These are phyloP conservation scores for Pyrus betulifolia DNA, from an alignment of 306 rosid genomes.

Conservation along the genomic window DNA sequence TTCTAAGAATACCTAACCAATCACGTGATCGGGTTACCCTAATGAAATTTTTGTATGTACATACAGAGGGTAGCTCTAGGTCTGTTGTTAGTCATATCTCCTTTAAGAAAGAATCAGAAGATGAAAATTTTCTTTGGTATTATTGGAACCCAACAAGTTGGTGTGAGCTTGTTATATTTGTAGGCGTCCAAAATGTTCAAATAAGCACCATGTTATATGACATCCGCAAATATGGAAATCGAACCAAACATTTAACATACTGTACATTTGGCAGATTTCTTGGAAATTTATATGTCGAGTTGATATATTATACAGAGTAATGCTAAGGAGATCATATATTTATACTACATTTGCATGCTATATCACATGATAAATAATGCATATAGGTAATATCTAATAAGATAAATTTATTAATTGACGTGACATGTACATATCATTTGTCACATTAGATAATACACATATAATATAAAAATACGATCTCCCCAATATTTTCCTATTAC, in stretches of 20 bases:
- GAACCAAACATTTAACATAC: neutral
- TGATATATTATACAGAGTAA: neutral
- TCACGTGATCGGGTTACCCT: neutral
- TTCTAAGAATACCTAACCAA: too few relatives aligned
- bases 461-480: neutral
- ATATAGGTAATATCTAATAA: too few relatives aligned
- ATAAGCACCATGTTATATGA: neutral
- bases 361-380: too few relatives aligned
- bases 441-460: accelerated
- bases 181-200: neutral
- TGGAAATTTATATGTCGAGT: neutral
- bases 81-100: neutral
- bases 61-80: neutral
- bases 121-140: neutral
- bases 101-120: neutral
- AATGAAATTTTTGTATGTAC: too few relatives aligned
- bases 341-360: too few relatives aligned
- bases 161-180: neutral
- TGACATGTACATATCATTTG: too few relatives aligned
- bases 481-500: neutral
- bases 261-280: neutral
- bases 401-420: too few relatives aligned
- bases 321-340: too few relatives aligned
- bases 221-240: slow-evolving; percentile 5
- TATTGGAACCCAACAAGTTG: neutral